Conservation (phyloP, 306 rosid species). For the Fragaria vesca region DNA sequence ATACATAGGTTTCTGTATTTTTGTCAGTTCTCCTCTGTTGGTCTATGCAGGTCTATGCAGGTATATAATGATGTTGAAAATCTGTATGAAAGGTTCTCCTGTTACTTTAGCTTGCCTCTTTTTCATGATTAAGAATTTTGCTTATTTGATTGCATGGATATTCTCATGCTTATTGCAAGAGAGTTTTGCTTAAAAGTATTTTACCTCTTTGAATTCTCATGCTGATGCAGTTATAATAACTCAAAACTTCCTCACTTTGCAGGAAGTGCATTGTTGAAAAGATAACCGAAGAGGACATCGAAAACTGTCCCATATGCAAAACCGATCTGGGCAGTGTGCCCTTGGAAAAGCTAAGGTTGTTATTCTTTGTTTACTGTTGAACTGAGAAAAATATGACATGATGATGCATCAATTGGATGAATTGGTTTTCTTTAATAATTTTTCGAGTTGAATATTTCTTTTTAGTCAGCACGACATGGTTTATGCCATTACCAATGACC, state of each 20-base stretch:
- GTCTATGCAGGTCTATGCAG: background rate
- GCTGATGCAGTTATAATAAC: constrained; percentile 14
- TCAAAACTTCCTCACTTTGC: constrained; percentile 62
- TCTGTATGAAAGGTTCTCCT: background rate
- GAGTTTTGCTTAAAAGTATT: background rate
- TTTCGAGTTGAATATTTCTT: background rate
- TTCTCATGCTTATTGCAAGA: background rate
- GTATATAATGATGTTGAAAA: background rate
- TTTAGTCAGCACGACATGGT: background rate
- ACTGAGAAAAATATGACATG: background rate
- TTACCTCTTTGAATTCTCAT: background rate
- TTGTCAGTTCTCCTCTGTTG: background rate
- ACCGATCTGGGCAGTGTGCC: constrained; percentile 60
- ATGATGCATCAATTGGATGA: background rate
- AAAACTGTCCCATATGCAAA: constrained; percentile 68
- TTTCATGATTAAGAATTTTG: constrained; percentile 10
- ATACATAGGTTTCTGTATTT: background rate
- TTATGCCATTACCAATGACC: background rate
- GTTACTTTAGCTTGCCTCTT: background rate
- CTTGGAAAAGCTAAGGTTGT: constrained; percentile 74
- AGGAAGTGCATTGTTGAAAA: constrained; percentile 72
- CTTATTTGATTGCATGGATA: background rate
- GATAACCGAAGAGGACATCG: constrained; percentile 59
- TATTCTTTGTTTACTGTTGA: background rate
- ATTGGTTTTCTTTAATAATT: background rate